A percentile compares a stretch with the other conserved stretches of the same genome.
Evolutionary conservation across 1,284 basidiomycete genomes (phyloP).

Genomic region (Baeospora myosura): DNA sequence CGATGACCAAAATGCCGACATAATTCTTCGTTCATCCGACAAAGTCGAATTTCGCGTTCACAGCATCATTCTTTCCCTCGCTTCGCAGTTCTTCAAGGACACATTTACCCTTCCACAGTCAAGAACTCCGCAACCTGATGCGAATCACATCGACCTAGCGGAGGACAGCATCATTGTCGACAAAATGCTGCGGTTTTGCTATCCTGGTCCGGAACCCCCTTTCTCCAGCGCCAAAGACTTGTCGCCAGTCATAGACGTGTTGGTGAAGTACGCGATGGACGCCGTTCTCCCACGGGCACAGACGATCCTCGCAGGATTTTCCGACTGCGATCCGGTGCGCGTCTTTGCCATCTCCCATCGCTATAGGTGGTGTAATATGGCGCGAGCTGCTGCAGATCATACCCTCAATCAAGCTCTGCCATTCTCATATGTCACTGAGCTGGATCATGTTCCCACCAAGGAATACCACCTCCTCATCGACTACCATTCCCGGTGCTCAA

Average conservation of each 20-base stretch:
- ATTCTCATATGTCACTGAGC: background rate
- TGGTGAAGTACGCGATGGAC: background rate
- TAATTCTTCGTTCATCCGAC: conserved; percentile 9
- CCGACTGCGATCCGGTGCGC: background rate
- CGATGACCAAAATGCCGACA: no score
- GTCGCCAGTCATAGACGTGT: background rate
- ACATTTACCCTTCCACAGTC: conserved; percentile 2
- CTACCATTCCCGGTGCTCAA: background rate
- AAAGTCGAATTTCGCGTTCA: conserved; percentile 7
- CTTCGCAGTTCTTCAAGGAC: conserved; percentile 7
- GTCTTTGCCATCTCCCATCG: background rate
- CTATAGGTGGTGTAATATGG: background rate
- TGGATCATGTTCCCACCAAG: background rate
- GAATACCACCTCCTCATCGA: background rate
- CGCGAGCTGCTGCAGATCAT: background rate
- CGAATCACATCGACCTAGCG: background rate
- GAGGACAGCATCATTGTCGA: background rate
- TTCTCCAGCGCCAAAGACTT: background rate
- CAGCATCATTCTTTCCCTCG: conserved; percentile 8
- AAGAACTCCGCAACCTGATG: background rate
- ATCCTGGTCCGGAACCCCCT: background rate
- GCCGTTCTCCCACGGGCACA: background rate
- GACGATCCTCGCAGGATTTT: background rate
- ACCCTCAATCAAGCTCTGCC: background rate
- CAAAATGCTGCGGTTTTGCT: background rate